A percentile compares a stretch with the other conserved stretches of the same genome.
Evolutionary conservation across 2,329 filamentous ascomycete genomes (phyloP).

Genomic region (Xylaria digitata): DNA sequence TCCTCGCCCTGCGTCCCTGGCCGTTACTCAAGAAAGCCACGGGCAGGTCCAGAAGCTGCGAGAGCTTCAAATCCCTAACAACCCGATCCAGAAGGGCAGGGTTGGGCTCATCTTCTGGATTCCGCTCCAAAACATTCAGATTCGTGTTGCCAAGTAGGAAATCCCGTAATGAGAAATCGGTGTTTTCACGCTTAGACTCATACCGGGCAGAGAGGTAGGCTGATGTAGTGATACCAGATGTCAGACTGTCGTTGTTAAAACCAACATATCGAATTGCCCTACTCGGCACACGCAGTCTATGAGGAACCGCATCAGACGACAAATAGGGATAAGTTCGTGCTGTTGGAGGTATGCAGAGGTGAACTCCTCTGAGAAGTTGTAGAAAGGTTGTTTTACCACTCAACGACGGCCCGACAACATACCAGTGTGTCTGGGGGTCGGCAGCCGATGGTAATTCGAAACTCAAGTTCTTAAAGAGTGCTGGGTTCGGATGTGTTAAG

Average conservation of each 20-base stretch:
- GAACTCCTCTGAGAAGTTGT: conserved; percentile 78
- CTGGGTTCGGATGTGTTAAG: conserved; percentile 68
- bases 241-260: conserved; percentile 79
- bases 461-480: conserved; percentile 77
- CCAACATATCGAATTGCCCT: conserved; percentile 89
- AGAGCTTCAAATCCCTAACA: conserved; percentile 75
- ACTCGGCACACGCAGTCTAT: conserved; percentile 67
- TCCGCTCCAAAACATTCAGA: conserved; percentile 75
- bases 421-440: conserved; percentile 74
- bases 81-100: conserved; percentile 68
- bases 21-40: conserved; percentile 94
- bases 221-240: conserved; percentile 69
- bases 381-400: conserved; percentile 86
- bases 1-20: conserved; percentile 86
- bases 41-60: conserved; percentile 78
- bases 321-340: conserved; percentile 85
- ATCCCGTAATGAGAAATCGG: conserved; percentile 85
- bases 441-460: conserved; percentile 74
- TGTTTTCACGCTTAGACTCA: conserved; percentile 86
- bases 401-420: conserved; percentile 82
- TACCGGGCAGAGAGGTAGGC: conserved; percentile 91
- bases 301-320: conserved; percentile 68
- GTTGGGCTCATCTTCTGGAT: conserved; percentile 60
- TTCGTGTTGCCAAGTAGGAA: conserved; percentile 86
- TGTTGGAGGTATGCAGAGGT: conserved; percentile 79